A percentile compares a stretch with the other conserved stretches of the same genome.
Evolutionary conservation across 768 basidiomycete genomes (phyloP).

Genomic region (Naematelia aurantialba): DNA sequence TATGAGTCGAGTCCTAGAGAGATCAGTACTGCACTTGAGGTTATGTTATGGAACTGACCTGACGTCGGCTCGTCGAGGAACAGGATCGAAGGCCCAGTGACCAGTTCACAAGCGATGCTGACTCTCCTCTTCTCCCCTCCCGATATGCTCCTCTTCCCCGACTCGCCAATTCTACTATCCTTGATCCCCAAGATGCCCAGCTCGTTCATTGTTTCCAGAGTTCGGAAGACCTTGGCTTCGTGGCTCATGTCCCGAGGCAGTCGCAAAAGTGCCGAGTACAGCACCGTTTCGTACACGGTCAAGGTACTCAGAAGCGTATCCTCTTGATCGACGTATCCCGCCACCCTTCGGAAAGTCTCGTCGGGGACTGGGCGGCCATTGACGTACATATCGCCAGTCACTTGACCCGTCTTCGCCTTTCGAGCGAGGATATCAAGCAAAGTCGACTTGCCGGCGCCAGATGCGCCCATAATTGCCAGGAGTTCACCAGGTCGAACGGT

Average conservation of each 20-base stretch:
- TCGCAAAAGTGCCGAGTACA: slow-evolving; percentile 85
- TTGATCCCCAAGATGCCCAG: slow-evolving; percentile 87
- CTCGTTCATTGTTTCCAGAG: slow-evolving; percentile 93
- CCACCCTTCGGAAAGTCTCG: slow-evolving; percentile 76
- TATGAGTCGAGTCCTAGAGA: slow-evolving; percentile 78
- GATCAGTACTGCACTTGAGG: slow-evolving; percentile 11
- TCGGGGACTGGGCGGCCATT: slow-evolving; percentile 73
- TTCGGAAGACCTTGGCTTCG: slow-evolving; percentile 90
- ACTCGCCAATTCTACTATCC: slow-evolving; percentile 82
- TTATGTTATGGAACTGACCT: slow-evolving; percentile 56
- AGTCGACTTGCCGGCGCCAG: slow-evolving; percentile 93
- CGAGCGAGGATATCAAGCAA: slow-evolving; percentile 92
- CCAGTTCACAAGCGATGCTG: slow-evolving; percentile 95
- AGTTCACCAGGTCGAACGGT: slow-evolving; percentile 82
- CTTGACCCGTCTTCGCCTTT: slow-evolving; percentile 77
- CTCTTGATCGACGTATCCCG: slow-evolving; percentile 97
- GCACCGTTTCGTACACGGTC: slow-evolving; percentile 95
- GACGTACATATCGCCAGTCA: slow-evolving; percentile 70
- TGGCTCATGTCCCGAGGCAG: slow-evolving; percentile 91
- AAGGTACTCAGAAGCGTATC: slow-evolving; percentile 95
- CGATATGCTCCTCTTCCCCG: slow-evolving; percentile 82
- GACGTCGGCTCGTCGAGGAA: slow-evolving; percentile 98
- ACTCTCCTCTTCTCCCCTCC: slow-evolving; percentile 97
- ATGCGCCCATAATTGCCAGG: slow-evolving; percentile 95
- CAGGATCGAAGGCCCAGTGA: slow-evolving; percentile 91